Evolutionary conservation across 805 yeast species (phyloP), one percentile per base, ranked within the genome.

Genomic region (Candida incommunis): DNA sequence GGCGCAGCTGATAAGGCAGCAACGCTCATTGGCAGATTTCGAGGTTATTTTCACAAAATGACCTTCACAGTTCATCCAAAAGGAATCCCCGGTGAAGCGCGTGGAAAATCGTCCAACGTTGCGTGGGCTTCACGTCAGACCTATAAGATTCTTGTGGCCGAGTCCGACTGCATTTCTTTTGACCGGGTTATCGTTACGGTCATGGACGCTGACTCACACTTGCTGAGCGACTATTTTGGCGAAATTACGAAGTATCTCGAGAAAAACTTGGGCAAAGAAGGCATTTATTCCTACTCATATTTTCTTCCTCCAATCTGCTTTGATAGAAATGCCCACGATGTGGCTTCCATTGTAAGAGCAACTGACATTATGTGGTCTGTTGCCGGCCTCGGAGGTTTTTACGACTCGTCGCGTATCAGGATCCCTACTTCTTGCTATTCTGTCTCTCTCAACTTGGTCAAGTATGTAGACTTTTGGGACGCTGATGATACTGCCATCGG

Each of bases 361-460:
- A 53, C 54, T 1, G 54, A 51, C 42, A 42, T 50, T 41, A 42
- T 51, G 22, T 50, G 54, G 54, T 47, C 50, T 27, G 46, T 50
- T 4, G 53, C 54, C 11, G 53, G 53, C 11, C 46, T 51, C 16
- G 45, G 54, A 2, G 52, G 52, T 13, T 37, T 51, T 3, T 51
- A 48, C 22, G 41, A 27, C n/a, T 31, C 50, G 18, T 48, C 53
- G 15, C 41, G 20, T 23, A 41, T 50, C 11, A 25, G 42, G 9
- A 50, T 50, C 4, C 54, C 54, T 9, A 51, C 54, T 4, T 50
- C 54, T 3, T 47, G 45, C n/a, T 51, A 51, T 35, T 51, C 53
- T 15, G 23, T 51, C 15, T 41, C 54, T 3, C n/a, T 51, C 27
- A 16, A 29, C 3, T 48, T 51, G 18, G 53, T 50, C 7, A 46